A percentile compares a stretch with the other conserved stretches of the same genome.
phyloP scores from a whole-genome alignment of 2,329 filamentous ascomycete genomes.

The Curvularia verruculosa region DNA sequence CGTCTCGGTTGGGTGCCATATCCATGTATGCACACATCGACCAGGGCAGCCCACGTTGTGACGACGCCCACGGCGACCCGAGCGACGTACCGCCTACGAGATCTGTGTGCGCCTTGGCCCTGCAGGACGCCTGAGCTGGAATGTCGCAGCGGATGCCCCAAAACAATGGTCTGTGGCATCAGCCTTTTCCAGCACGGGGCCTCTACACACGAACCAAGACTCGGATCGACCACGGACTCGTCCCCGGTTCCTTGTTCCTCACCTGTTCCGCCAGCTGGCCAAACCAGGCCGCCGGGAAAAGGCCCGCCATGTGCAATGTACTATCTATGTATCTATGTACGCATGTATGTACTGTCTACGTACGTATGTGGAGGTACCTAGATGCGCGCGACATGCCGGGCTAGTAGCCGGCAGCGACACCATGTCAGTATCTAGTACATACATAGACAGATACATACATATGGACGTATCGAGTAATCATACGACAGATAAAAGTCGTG shows the following conservation, averaged over 20 bases:
- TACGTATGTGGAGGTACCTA: no score
- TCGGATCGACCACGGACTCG: constrained; percentile 36
- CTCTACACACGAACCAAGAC: constrained; percentile 25
- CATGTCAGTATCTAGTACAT: not conserved
- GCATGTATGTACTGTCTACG: no score
- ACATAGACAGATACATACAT: no score
- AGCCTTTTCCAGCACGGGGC: constrained; percentile 24
- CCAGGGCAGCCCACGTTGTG: constrained; percentile 27
- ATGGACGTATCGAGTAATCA: no score
- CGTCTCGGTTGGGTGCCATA: constrained; percentile 4
- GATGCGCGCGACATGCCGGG: not conserved
- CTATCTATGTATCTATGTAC: no score
- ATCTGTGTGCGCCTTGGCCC: constrained; percentile 28
- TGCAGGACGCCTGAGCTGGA: constrained; percentile 26
- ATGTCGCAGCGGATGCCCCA: constrained; percentile 34
- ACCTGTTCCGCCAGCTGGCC: constrained; percentile 23
- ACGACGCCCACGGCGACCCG: constrained; percentile 21
- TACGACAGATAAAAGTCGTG: no score
- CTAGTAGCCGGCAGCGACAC: not conserved
- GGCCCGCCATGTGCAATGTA: not conserved
- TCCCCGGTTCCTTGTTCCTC: constrained; percentile 34
- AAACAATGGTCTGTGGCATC: constrained; percentile 31
- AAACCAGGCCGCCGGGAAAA: constrained; percentile 43
- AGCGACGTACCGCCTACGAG: constrained; percentile 25
- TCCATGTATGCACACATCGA: not conserved